These are phyloP conservation scores for Leccinum glutinopallens DNA, from an alignment of 1,284 basidiomycete genomes.

Conservation along the genomic window DNA sequence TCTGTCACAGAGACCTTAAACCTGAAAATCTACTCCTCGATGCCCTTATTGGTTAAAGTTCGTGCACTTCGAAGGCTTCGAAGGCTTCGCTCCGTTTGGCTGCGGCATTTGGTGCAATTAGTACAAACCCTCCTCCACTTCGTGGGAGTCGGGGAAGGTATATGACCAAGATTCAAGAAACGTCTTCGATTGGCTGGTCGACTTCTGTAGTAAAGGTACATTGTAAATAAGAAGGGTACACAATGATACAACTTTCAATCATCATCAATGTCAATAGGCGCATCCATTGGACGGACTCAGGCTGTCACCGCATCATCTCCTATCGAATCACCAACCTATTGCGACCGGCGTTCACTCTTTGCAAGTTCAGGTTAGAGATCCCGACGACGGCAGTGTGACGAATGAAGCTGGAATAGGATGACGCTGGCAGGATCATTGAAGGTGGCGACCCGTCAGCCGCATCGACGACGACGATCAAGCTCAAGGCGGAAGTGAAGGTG, in stretches of 20 bases:
- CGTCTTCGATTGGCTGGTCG: too few species aligned
- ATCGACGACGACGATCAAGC: not conserved
- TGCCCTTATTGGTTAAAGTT: too few species aligned
- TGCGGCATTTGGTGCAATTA: too few species aligned
- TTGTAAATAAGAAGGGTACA: too few species aligned
- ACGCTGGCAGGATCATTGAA: not conserved
- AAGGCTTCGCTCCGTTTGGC: too few species aligned
- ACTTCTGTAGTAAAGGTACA: too few species aligned
- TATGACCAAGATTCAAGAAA: too few species aligned
- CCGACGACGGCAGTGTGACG: not conserved
- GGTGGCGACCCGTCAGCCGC: not conserved
- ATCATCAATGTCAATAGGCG: not conserved
- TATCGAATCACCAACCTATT: not conserved
- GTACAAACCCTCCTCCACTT: too few species aligned
- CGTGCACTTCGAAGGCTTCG: too few species aligned
- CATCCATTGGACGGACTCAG: not conserved
- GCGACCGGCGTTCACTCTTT: not conserved
- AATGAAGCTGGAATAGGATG: not conserved
- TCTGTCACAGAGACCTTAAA: conserved; percentile 96
- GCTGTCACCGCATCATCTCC: conserved; percentile 4
- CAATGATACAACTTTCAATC: too few species aligned
- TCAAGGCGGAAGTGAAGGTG: not conserved
- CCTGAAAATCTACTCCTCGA: conserved; percentile 93
- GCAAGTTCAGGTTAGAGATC: not conserved
- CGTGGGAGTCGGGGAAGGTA: too few species aligned